Conservation (phyloP, 352 stramenopile species). For the Globisporangium paddicum region DNA sequence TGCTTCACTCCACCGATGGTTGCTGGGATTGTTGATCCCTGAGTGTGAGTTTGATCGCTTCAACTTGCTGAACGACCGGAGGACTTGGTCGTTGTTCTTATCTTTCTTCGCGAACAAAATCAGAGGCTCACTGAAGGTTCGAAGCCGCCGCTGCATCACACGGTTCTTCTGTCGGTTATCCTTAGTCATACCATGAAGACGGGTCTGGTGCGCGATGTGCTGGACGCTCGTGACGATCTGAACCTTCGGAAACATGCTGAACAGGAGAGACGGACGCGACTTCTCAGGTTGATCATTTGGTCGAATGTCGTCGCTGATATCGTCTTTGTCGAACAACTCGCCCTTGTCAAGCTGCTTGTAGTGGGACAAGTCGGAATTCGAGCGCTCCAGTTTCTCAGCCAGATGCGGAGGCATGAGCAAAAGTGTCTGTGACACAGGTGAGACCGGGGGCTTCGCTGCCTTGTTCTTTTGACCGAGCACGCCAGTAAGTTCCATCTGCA, state of each 20-base stretch:
- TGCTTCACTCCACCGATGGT: conserved; percentile 62
- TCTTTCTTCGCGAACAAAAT: conserved; percentile 33
- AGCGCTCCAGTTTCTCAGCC: conserved; percentile 56
- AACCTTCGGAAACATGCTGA: conserved; percentile 84
- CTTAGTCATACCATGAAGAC: conserved; percentile 44
- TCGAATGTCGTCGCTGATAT: conserved; percentile 66
- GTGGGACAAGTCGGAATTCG: conserved; percentile 48
- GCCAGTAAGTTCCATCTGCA: conserved; percentile 67
- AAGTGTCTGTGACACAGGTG: conserved; percentile 43
- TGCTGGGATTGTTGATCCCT: conserved; percentile 63
- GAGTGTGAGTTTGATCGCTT: conserved; percentile 70
- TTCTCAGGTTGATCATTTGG: conserved; percentile 57
- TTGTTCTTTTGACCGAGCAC: conserved; percentile 28
- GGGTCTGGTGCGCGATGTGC: conserved; percentile 66
- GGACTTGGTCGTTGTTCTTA: conserved; percentile 19
- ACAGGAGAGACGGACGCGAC: conserved; percentile 43
- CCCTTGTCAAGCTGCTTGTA: conserved; percentile 61
- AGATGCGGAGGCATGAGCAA: conserved; percentile 78
- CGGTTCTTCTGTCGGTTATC: conserved; percentile 32
- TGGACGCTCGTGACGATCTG: conserved; percentile 79
- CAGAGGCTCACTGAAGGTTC: conserved; percentile 59
- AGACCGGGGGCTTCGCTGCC: conserved; percentile 21
- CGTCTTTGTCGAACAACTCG: conserved; percentile 75
- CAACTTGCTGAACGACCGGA: conserved; percentile 35
- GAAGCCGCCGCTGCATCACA: conserved; percentile 24